These are phyloP conservation scores for Aspergillus cristatus DNA, from an alignment of 495 filamentous ascomycete genomes.

Conservation along the genomic window DNA sequence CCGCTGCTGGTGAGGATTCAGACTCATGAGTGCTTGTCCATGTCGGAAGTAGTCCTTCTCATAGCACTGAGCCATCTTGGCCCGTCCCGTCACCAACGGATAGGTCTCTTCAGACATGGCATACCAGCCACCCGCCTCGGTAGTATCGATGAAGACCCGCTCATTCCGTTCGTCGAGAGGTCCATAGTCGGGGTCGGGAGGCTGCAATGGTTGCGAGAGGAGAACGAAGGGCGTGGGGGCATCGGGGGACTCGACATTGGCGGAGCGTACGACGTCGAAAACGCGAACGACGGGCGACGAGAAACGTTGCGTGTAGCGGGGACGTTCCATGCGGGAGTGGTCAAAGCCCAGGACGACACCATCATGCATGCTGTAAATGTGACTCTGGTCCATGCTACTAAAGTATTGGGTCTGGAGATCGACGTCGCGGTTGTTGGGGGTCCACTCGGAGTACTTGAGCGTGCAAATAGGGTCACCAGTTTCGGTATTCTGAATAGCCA, in stretches of 20 bases:
- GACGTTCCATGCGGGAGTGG: constrained; percentile 45
- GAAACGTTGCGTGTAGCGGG: constrained; percentile 59
- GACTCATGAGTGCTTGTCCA: constrained; percentile 32
- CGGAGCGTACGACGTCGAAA: constrained; percentile 77
- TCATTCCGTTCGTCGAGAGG: constrained; percentile 46
- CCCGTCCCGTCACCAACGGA: constrained; percentile 66
- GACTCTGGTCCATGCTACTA: constrained; percentile 72
- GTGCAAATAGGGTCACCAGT: constrained; percentile 76
- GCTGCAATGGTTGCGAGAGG: constrained; percentile 75
- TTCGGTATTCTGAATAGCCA: constrained; percentile 68
- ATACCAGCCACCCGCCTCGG: constrained; percentile 80
- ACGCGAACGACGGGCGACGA: constrained; percentile 79
- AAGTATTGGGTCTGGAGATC: constrained; percentile 79
- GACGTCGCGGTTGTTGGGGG: constrained; percentile 79
- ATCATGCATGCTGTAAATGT: constrained; percentile 80
- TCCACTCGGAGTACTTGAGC: constrained; percentile 91
- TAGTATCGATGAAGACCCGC: constrained; percentile 81
- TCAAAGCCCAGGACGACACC: constrained; percentile 79
- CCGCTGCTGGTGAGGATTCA: constrained; percentile 34
- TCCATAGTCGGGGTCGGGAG: constrained; percentile 48
- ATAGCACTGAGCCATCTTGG: constrained; percentile 55
- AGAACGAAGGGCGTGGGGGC: constrained; percentile 57
- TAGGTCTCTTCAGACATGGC: constrained; percentile 84
- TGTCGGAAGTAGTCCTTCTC: constrained; percentile 45
- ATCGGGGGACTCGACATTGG: constrained; percentile 45